phyloP scores from a whole-genome alignment of 2,329 filamentous ascomycete species.

The Biscogniauxia marginata region DNA sequence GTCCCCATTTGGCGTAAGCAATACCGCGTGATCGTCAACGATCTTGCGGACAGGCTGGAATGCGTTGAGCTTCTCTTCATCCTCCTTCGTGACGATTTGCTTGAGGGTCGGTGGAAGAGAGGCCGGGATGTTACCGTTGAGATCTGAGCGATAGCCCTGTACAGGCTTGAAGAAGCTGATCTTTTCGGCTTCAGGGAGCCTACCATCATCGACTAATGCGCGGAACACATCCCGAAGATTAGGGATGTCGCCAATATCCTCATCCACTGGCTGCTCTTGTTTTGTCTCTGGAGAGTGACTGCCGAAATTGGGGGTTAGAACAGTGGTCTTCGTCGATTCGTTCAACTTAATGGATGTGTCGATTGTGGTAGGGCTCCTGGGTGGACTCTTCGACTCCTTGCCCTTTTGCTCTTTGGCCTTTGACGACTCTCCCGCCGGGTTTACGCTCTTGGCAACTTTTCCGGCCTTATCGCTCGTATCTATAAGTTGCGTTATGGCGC shows the following conservation, averaged over 20 bases:
- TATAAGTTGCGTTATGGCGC: constrained; percentile 19
- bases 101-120: constrained; percentile 41
- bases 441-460: constrained; percentile 20
- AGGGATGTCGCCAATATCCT: constrained; percentile 33
- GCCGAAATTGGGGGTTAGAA: constrained; percentile 36
- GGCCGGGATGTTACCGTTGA: constrained; percentile 26
- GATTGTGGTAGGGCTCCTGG: constrained; percentile 27
- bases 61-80: constrained; percentile 53
- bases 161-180: constrained; percentile 42
- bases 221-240: constrained; percentile 38
- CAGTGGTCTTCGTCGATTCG: constrained; percentile 36
- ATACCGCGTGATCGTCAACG: constrained; percentile 63
- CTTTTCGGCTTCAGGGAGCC: constrained; percentile 35
- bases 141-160: constrained; percentile 35
- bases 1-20: constrained; percentile 74
- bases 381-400: constrained; percentile 25
- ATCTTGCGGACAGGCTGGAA: constrained; percentile 61
- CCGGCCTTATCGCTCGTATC: constrained; percentile 17
- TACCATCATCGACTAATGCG: constrained; percentile 35
- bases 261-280: constrained; percentile 29
- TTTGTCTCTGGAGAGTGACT: constrained; percentile 26
- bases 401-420: constrained; percentile 25
- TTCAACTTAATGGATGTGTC: constrained; percentile 34
- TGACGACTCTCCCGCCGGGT: constrained; percentile 15
- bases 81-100: constrained; percentile 50